Evolutionary conservation across 345 rosid species (phyloP).

Genomic region (Acer campestre): DNA sequence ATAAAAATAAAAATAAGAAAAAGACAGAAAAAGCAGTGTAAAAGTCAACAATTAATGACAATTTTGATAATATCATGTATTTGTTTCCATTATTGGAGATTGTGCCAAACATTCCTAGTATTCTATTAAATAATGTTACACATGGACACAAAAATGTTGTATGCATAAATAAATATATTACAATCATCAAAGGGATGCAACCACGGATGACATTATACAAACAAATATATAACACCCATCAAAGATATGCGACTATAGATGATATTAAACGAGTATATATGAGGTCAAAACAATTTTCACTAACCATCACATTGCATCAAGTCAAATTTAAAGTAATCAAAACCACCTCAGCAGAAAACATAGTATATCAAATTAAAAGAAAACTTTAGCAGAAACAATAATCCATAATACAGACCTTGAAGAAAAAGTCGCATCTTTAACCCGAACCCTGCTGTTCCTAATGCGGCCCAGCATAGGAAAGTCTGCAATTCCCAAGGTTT

Average conservation of each 20-base stretch:
- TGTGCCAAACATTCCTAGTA: not conserved
- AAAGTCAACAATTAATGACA: not conserved
- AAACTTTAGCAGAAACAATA: not conserved
- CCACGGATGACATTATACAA: too few relatives aligned
- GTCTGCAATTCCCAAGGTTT: constrained; percentile 77
- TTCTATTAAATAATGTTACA: not conserved
- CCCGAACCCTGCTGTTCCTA: constrained; percentile 80
- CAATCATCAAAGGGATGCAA: not conserved
- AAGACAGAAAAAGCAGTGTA: not conserved
- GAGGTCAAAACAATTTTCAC: constrained; percentile 6
- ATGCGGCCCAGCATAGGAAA: constrained; percentile 91
- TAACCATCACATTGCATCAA: not conserved
- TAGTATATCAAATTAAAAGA: not conserved
- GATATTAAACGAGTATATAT: not conserved
- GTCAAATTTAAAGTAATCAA: not conserved
- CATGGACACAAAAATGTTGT: not conserved
- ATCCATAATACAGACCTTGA: constrained; percentile 56
- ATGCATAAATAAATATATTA: not conserved
- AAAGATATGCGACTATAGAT: too few relatives aligned
- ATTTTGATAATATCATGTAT: not conserved
- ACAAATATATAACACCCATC: not conserved
- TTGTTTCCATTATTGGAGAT: not conserved
- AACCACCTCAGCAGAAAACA: not conserved
- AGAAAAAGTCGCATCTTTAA: constrained; percentile 88
- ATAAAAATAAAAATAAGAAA: too few relatives aligned